phyloP scores from a whole-genome alignment of 306 rosid genomes.

The Boehmeria nivea region DNA sequence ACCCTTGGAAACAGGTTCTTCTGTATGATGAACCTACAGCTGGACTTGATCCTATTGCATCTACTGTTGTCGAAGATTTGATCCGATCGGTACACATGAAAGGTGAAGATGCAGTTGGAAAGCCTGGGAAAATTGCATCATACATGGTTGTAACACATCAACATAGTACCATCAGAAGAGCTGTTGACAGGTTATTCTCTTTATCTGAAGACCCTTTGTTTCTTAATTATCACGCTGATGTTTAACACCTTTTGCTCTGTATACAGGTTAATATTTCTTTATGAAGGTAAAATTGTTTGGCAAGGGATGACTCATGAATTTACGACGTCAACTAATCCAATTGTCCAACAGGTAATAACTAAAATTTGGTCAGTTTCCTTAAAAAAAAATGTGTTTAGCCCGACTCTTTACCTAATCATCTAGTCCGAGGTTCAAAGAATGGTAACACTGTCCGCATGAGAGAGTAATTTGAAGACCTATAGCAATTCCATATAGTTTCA shows the following conservation, averaged over 20 bases:
- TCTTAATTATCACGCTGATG: neutral
- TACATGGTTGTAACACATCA: constrained; percentile 96
- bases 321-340: constrained; percentile 71
- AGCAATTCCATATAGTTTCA: no score
- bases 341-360: constrained; percentile 73
- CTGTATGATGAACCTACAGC: constrained; percentile 97
- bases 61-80: constrained; percentile 96
- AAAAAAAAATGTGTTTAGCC: no score
- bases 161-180: constrained; percentile 93
- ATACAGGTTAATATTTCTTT: constrained; percentile 74
- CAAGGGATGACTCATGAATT: constrained; percentile 95
- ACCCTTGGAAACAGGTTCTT: constrained; percentile 54
- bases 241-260: constrained; percentile 8
- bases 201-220: no score
- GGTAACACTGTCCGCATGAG: no score
- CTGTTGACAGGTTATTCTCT: constrained; percentile 82
- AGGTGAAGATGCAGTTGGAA: constrained; percentile 61
- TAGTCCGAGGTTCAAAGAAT: no score
- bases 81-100: constrained; percentile 88
- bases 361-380: no score
- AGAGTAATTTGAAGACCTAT: no score
- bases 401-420: neutral
- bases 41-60: constrained; percentile 99
- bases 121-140: constrained; percentile 81
- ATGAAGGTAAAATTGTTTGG: constrained; percentile 93